These are phyloP conservation scores for Flaveria trinervia DNA, from an alignment of 129 eudicot genomes.

Conservation along the genomic window DNA sequence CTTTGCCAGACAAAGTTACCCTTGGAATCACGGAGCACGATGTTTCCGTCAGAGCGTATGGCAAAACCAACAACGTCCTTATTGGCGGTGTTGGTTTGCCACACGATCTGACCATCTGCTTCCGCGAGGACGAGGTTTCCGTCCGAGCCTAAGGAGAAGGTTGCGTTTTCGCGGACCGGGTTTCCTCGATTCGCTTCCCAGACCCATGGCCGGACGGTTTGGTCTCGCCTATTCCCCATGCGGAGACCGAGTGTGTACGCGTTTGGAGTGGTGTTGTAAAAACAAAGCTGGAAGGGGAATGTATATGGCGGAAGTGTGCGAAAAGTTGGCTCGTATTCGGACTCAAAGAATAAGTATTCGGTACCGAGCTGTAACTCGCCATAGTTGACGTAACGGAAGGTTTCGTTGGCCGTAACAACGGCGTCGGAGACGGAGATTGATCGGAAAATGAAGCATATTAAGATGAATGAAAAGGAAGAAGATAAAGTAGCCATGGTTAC, in stretches of 20 bases:
- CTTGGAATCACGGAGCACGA: constrained; percentile 40
- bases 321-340: constrained; percentile 32
- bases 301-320: constrained; percentile 12
- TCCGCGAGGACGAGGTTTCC: constrained; percentile 51
- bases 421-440: constrained; percentile 28
- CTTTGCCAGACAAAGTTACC: constrained; percentile 54
- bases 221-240: constrained; percentile 18
- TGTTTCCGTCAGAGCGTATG: constrained; percentile 42
- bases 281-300: constrained; percentile 38
- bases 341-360: constrained; percentile 23
- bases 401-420: constrained; percentile 44
- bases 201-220: constrained; percentile 36
- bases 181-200: constrained; percentile 53
- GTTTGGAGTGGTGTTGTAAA: constrained; percentile 54
- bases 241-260: constrained; percentile 42
- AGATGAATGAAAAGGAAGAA: not conserved
- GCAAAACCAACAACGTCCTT: constrained; percentile 42
- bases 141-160: constrained; percentile 30
- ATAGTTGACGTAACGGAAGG: constrained; percentile 47
- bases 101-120: constrained; percentile 35
- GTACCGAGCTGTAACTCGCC: constrained; percentile 24
- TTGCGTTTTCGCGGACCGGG: constrained; percentile 49
- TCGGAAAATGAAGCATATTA: constrained; percentile 19
- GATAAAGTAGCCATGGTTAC: constrained; percentile 13
- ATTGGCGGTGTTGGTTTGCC: constrained; percentile 54